These are phyloP conservation scores for Phytopythium kandeliae DNA, from an alignment of 352 stramenopile genomes.

Conservation along the genomic window DNA sequence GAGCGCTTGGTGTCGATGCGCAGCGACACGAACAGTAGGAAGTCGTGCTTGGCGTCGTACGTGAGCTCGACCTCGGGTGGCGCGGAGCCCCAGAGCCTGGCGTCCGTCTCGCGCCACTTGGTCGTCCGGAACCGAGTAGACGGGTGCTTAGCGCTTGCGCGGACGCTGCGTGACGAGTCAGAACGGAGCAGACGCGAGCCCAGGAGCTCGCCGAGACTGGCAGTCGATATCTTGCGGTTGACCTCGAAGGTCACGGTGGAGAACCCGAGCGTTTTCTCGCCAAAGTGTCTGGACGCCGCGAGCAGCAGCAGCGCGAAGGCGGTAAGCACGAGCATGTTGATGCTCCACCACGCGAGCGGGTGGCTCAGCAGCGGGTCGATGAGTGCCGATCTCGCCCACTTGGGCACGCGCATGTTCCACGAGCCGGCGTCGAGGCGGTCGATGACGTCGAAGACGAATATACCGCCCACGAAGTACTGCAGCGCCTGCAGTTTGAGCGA, in stretches of 20 bases:
- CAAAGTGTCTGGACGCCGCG: conserved; percentile 33
- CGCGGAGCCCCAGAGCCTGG: conserved; percentile 77
- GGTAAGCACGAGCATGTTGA: conserved; percentile 87
- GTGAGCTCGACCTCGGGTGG: conserved; percentile 73
- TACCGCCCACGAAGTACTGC: conserved; percentile 89
- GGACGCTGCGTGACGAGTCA: conserved; percentile 24
- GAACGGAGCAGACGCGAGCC: conserved; percentile 13
- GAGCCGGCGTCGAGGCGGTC: conserved; percentile 91
- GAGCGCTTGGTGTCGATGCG: conserved; percentile 41
- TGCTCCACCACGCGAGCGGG: conserved; percentile 79
- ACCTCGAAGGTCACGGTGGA: conserved; percentile 82
- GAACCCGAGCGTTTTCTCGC: conserved; percentile 70
- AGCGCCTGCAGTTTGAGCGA: conserved; percentile 81
- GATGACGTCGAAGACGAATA: conserved; percentile 94
- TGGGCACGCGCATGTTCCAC: conserved; percentile 89
- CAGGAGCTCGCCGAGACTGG: conserved; percentile 24
- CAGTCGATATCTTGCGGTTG: conserved; percentile 35
- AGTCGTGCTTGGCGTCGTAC: conserved; percentile 56
- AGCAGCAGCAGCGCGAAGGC: conserved; percentile 47
- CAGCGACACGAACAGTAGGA: conserved; percentile 53
- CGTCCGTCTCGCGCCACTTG: conserved; percentile 87
- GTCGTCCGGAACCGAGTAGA: conserved; percentile 78
- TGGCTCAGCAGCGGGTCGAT: conserved; percentile 39
- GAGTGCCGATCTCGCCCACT: conserved; percentile 48
- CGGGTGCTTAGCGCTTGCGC: conserved; percentile 49